Evolutionary conservation across 2,329 filamentous ascomycete species (phyloP).

Genomic region (Exserohilum turcica): DNA sequence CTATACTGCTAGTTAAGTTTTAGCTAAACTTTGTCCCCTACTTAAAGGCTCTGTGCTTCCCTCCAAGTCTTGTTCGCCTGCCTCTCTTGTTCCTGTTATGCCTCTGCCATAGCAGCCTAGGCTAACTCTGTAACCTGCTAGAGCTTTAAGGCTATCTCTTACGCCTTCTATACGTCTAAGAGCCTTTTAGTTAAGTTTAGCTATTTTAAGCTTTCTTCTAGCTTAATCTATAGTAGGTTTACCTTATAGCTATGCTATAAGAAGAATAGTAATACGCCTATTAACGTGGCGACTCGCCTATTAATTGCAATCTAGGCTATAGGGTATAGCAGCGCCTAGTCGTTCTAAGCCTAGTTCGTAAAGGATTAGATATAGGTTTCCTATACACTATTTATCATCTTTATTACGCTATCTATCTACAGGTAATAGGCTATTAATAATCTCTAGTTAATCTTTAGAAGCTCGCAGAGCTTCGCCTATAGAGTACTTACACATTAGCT

Average conservation of each 20-base stretch:
- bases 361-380: not conserved
- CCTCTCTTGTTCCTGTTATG: too few relatives aligned
- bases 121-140: not conserved
- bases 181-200: not conserved
- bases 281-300: not conserved
- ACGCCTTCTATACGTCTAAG: not conserved
- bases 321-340: not conserved
- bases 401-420: slow-evolving; percentile 2
- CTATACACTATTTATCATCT: not conserved
- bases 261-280: not conserved
- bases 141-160: not conserved
- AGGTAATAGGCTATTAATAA: slow-evolving; percentile 5
- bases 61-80: too few relatives aligned
- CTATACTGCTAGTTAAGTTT: too few relatives aligned
- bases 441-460: not conserved
- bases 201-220: too few relatives aligned
- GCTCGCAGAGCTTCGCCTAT: too few relatives aligned
- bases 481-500: too few relatives aligned
- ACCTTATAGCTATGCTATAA: not conserved
- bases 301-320: not conserved
- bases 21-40: too few relatives aligned
- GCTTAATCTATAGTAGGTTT: not conserved
- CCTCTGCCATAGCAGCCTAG: not conserved
- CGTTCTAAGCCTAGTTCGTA: not conserved
- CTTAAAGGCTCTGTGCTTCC: too few relatives aligned